Evolutionary conservation across 306 rosid genomes (phyloP), one percentile per base, ranked within the genome.

Genomic region (Castanea sativa): DNA sequence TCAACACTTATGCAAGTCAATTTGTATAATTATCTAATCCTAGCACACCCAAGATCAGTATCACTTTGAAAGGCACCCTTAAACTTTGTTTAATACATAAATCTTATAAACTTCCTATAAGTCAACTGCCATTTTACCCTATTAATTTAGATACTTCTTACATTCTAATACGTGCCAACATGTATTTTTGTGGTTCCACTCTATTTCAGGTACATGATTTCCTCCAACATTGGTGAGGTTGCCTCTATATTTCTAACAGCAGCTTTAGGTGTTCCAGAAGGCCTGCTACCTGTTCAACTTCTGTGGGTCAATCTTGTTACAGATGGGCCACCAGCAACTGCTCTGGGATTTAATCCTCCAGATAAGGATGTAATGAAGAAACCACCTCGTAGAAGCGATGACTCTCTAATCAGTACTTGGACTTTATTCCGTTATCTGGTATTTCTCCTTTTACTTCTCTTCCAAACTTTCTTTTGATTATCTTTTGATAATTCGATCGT

Each of bases 301-400:
- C 89, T 95, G 76, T 95, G 99, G 99, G 99, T 95, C 80, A 95
- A 95, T 83, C 98, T 95, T 68, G 98, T 95, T 73, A 92, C 99
- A 1, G 99, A 95, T 83, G 99, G 99, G 61, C 99, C 98, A 63
- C 99, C 99, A 13, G 99, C 99, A 16, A 95, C 99, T 4, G 98
- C 99, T 45, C 82, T 95, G 84, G 99, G 99, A 78, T 95, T 95
- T 73, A 95, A 92, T 81, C 98, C 99, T 83, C 99, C 94, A 0
- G 98, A 95, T 75, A 89, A 79, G 59, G 96, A 95, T 78, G 89
- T 95, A 75, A 91, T 95, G 99, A 88, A 90, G 83, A 95, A 92
- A 86, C 97, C 90, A 55, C 98, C 99, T 38, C 86, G 97, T 73
- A 91, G 85, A 77, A 95, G 90, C 69, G 88, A 89, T 21, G 98